phyloP scores from a whole-genome alignment of 805 yeast species.

The Saturnispora diversa region DNA sequence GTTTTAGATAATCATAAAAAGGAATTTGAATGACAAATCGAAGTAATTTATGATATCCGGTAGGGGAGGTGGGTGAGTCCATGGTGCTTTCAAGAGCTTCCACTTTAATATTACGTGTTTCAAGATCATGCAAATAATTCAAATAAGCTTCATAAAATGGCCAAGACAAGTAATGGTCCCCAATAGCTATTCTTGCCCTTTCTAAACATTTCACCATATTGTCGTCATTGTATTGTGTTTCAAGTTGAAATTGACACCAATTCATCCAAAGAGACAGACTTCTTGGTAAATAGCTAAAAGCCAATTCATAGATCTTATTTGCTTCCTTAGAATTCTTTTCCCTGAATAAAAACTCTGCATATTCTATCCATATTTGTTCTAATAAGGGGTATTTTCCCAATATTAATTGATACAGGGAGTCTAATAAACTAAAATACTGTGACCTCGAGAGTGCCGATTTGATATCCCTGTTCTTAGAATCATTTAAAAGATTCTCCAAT shows the following conservation, averaged over 20 bases:
- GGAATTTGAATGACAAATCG: slow-evolving; percentile 50
- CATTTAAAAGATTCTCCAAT: background rate
- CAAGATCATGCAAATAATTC: slow-evolving; percentile 31
- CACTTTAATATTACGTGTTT: background rate
- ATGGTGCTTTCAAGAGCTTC: background rate
- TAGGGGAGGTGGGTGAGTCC: slow-evolving; percentile 4
- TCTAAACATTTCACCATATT: slow-evolving; percentile 35
- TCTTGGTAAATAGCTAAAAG: slow-evolving; percentile 34
- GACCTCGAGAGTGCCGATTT: background rate
- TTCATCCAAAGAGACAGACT: slow-evolving; percentile 45
- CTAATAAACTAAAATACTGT: slow-evolving; percentile 20
- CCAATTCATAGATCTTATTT: slow-evolving; percentile 31
- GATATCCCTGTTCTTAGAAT: background rate
- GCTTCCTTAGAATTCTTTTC: slow-evolving; percentile 37
- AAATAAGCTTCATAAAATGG: slow-evolving; percentile 47
- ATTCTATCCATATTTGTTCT: slow-evolving; percentile 52
- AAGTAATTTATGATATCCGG: slow-evolving; percentile 36
- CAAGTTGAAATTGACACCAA: slow-evolving; percentile 36
- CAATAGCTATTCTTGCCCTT: slow-evolving; percentile 40
- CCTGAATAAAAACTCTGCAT: slow-evolving; percentile 40
- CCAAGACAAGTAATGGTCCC: slow-evolving; percentile 43
- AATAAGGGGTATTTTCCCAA: slow-evolving; percentile 41
- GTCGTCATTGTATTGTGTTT: slow-evolving; percentile 26
- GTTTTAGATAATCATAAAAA: slow-evolving; percentile 42
- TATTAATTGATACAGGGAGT: slow-evolving; percentile 36